Base-by-base conservation (phyloP, 2,329 filamentous ascomycete genomes). In the Cladophialophora exuberans region DNA sequence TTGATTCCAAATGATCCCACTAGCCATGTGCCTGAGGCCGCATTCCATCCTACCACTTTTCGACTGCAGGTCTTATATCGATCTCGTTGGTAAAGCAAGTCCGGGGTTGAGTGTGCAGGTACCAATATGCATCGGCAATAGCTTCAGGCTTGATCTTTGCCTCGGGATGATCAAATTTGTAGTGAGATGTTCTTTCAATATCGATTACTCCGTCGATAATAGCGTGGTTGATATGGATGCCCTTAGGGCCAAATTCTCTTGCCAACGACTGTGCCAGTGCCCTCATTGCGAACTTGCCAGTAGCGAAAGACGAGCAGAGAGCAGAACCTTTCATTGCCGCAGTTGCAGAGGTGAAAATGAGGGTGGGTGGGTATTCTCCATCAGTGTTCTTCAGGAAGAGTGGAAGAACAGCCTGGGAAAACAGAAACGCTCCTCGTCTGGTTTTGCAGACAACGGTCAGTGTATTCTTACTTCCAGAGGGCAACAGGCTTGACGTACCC, bases 311-410 rank as follows among this genome's bases (percentile, higher is more conserved):
- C 1, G 84, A 76, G 70, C 90, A 88, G 10, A 77, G 75, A 0
- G 89, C 84, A 9, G 84, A 87, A 3, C 88, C 88, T 65, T 86
- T 87, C 15, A 93, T 63, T 0, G 87, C 89, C 0, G 90, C 91
- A 0, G 91, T 96, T 0, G 91, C 90, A 26, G 91, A 91, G 0
- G 91, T 96, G 72, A 95, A 88, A 65, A 96, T 87, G 17, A 96
- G 76, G 0, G 87, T 87, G 0, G 90, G 90, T 3, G 90, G 89
- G 66, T 90, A 73, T 26, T 80, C 76, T 0, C 71, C 70, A 28
- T 71, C 65, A 1, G 84, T 80, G 0, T 85, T 78, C 18, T 84
- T 78, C 1, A 92, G 79, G 1, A 96, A 81, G 1, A 86, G 77
- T 0, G 91, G 90, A 1, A 96, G 73, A 0, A 83, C 76, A 2